A percentile compares a stretch with the other conserved stretches of the same genome.
phyloP scores from a whole-genome alignment of 148 eudicot species.

The Hydrangea macrophylla region DNA sequence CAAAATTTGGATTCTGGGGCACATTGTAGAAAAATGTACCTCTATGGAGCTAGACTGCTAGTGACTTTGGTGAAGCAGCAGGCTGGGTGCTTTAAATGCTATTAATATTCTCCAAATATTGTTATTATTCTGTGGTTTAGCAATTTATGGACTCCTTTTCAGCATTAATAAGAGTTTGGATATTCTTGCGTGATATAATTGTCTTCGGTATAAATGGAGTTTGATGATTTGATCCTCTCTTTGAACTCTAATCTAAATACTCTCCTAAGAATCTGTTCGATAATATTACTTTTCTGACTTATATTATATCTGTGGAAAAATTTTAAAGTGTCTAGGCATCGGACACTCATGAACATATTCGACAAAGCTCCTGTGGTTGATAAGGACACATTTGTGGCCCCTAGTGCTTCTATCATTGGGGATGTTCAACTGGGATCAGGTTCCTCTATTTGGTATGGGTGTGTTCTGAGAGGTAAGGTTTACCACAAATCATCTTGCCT shows the following conservation, averaged over 20 bases:
- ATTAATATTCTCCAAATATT: background rate
- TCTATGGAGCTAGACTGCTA: background rate
- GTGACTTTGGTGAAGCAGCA: background rate
- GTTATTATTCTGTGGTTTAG: no score
- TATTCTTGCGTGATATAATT: background rate
- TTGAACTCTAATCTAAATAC: conserved; percentile 2
- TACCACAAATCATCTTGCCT: conserved; percentile 8
- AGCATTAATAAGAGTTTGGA: no score
- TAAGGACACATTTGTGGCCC: conserved; percentile 84
- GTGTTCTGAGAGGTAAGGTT: conserved; percentile 77
- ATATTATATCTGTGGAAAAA: background rate
- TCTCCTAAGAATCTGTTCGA: background rate
- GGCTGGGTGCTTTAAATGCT: background rate
- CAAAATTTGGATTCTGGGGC: background rate
- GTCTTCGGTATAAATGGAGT: background rate
- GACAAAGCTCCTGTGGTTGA: conserved; percentile 79
- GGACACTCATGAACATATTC: conserved; percentile 72
- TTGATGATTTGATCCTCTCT: background rate
- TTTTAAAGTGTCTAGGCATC: conserved; percentile 75
- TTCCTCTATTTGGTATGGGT: conserved; percentile 91
- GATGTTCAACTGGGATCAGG: conserved; percentile 70
- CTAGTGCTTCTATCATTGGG: conserved; percentile 82
- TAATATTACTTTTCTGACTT: background rate
- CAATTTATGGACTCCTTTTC: no score
- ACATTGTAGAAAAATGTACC: background rate